Conservation (phyloP, 192 early-diverging fungal genomes). For the Spizellomyces sp. region DNA sequence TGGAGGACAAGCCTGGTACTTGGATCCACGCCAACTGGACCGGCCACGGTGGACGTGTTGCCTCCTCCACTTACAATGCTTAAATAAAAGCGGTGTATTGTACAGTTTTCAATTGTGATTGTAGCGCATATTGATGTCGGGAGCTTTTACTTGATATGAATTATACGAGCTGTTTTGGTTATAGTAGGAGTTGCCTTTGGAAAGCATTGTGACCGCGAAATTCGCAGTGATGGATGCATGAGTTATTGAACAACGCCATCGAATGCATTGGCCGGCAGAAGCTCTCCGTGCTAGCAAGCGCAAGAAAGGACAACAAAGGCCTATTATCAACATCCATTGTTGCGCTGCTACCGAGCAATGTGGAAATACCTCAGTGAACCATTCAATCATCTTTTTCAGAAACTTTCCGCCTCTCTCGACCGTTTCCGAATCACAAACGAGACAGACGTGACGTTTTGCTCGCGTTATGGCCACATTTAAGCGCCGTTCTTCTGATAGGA, state of each 20-base stretch:
- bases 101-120: too few species aligned
- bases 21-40: conserved; percentile 98
- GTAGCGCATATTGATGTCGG: too few species aligned
- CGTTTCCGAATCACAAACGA: conserved; percentile 69
- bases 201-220: too few species aligned
- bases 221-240: too few species aligned
- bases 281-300: not conserved
- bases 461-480: conserved; percentile 92
- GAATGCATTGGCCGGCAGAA: not conserved
- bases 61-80: conserved; percentile 70
- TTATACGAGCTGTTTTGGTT: too few species aligned
- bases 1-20: conserved; percentile 70
- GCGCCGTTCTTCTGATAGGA: conserved; percentile 77
- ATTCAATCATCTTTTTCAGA: conserved; percentile 21
- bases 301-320: too few species aligned
- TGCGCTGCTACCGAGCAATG: not conserved
- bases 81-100: conserved; percentile 32
- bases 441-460: conserved; percentile 80
- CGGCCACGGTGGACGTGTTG: conserved; percentile 84
- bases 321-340: not conserved
- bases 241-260: too few species aligned
- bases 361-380: conserved; percentile 25
- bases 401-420: conserved; percentile 18
- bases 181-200: too few species aligned
- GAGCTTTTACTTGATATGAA: too few species aligned